A percentile compares a stretch with the other conserved stretches of the same genome.
Conservation (phyloP, 495 filamentous ascomycete species). For the Baudoinia panamericana region DNA sequence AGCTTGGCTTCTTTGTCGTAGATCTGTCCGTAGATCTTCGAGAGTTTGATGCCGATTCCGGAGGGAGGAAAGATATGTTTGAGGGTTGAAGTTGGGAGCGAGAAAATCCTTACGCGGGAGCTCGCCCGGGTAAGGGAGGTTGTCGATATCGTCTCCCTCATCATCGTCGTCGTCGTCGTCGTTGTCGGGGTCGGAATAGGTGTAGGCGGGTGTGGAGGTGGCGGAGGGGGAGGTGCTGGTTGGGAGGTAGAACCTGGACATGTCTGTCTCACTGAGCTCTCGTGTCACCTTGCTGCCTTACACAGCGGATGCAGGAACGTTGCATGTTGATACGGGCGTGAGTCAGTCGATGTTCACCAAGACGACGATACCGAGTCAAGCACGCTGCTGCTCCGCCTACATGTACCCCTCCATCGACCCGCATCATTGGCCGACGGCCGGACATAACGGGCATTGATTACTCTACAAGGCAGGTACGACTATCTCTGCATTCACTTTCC, state of each 20-base stretch:
- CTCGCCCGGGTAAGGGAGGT: slow-evolving; percentile 71
- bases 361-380: no score
- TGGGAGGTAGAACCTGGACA: slow-evolving; percentile 8
- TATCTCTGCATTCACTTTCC: no score
- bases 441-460: no score
- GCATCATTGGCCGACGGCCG: no score
- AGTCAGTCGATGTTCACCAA: no score
- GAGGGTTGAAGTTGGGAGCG: slow-evolving; percentile 61
- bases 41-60: slow-evolving; percentile 86
- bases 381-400: no score
- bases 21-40: slow-evolving; percentile 78
- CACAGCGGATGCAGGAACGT: no score
- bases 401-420: no score
- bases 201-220: slow-evolving; percentile 17
- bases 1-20: slow-evolving; percentile 59
- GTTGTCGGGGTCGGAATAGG: slow-evolving; percentile 40
- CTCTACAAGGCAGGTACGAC: no score
- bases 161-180: no score
- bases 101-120: slow-evolving; percentile 71
- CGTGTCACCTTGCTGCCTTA: no score
- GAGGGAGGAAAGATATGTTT: slow-evolving; percentile 68
- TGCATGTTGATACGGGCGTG: no score
- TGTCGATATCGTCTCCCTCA: slow-evolving; percentile 51
- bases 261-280: neutral
- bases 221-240: slow-evolving; percentile 5